Evolutionary conservation across 768 basidiomycete genomes (phyloP).

Genomic region (Baorangia bicolor): DNA sequence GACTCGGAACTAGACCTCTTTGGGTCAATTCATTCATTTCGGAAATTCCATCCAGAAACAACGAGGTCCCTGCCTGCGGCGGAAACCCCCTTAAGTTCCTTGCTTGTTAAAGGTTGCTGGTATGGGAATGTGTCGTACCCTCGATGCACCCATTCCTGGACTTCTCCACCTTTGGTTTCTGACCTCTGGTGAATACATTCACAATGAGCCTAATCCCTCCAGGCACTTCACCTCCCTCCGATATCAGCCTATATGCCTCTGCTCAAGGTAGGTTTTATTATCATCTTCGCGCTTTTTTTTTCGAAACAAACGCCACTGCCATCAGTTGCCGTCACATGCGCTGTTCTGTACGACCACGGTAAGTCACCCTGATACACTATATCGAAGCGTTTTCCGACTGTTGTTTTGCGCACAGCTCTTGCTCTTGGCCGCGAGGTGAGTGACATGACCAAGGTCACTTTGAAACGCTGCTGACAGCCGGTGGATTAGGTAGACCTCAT

Average conservation of each 20-base stretch:
- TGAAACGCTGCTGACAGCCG: not conserved
- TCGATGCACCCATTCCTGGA: not conserved
- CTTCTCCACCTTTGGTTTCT: not conserved
- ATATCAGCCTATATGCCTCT: conserved; percentile 16
- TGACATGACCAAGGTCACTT: not conserved
- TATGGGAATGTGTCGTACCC: not conserved
- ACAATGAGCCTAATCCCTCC: conserved; percentile 26
- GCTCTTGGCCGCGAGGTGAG: conserved; percentile 29
- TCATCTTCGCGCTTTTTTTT: not conserved
- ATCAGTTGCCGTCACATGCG: conserved; percentile 29
- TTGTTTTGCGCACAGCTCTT: conserved; percentile 16
- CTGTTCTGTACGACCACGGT: conserved; percentile 32
- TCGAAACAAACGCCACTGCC: conserved; percentile 4
- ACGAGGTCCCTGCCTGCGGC: conserved; percentile 3
- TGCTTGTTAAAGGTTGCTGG: conserved; percentile 15
- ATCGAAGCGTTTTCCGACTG: not conserved
- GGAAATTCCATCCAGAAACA: not conserved
- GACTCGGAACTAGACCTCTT: conserved; percentile 4
- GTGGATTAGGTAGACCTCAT: conserved; percentile 28
- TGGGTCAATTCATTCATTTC: conserved; percentile 10
- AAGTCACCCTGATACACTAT: not conserved
- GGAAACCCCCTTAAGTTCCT: conserved; percentile 1
- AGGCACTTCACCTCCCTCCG: not conserved
- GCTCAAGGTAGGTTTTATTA: conserved; percentile 21
- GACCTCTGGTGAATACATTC: conserved; percentile 1